These are phyloP conservation scores for Neopestalotiopsis rosae DNA, from an alignment of 2,329 filamentous ascomycete genomes.

Conservation along the genomic window DNA sequence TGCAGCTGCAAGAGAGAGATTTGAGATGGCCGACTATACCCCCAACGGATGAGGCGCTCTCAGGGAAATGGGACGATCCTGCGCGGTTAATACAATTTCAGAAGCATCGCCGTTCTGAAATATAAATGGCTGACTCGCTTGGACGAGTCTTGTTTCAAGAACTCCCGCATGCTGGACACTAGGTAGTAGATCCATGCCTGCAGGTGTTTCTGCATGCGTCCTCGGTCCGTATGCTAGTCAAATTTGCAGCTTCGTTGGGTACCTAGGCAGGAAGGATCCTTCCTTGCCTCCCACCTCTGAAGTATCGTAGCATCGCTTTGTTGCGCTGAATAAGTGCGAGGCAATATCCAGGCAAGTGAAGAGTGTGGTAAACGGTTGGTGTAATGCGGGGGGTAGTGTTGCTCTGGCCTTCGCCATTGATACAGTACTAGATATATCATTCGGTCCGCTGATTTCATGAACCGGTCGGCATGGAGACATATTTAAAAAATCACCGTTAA, in stretches of 20 bases:
- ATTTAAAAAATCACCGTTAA: no score
- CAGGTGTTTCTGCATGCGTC: neutral
- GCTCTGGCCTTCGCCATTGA: no score
- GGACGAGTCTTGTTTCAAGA: neutral
- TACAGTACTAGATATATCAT: no score
- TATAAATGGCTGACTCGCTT: neutral
- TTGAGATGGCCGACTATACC: neutral
- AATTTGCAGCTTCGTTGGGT: neutral
- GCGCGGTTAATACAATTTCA: neutral
- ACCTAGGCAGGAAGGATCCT: neutral
- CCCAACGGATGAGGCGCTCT: neutral
- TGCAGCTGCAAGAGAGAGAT: neutral
- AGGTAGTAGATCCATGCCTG: neutral
- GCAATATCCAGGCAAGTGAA: neutral
- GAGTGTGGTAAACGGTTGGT: neutral
- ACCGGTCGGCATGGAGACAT: no score
- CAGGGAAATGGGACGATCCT: neutral
- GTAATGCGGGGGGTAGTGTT: no score
- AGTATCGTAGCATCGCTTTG: neutral
- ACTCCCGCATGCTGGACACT: neutral
- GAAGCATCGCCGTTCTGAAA: neutral
- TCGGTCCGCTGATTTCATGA: no score
- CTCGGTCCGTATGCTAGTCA: conserved; percentile 2
- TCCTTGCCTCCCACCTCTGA: neutral
- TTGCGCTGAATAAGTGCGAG: neutral